Evolutionary conservation across 768 basidiomycete species (phyloP).

Genomic region (Naganishia onofrii): DNA sequence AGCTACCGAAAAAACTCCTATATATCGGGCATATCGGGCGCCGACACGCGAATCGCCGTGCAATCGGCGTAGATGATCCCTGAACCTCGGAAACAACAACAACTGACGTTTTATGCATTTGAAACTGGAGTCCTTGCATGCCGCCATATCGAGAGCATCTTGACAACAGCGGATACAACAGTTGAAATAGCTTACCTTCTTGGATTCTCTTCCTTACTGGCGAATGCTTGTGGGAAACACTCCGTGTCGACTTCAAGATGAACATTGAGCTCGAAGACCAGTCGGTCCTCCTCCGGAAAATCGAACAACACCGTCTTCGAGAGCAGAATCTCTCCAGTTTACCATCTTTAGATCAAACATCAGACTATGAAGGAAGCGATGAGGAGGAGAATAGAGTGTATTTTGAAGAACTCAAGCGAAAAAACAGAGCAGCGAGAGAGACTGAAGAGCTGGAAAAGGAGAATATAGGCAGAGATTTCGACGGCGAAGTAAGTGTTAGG

Average conservation of each 20-base stretch:
- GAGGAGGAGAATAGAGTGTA: slow-evolving; percentile 13
- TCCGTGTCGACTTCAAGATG: neutral
- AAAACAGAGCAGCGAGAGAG: slow-evolving; percentile 2
- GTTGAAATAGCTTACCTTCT: too few relatives aligned
- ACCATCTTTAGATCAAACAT: slow-evolving; percentile 18
- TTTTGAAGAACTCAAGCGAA: slow-evolving; percentile 4
- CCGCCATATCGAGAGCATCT: neutral
- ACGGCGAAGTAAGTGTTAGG: slow-evolving; percentile 10
- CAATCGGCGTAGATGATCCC: slow-evolving; percentile 6
- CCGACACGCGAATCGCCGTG: slow-evolving; percentile 13
- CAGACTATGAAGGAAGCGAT: slow-evolving; percentile 23
- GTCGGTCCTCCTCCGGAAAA: slow-evolving; percentile 22
- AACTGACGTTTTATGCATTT: neutral
- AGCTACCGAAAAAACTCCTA: neutral
- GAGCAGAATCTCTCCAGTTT: slow-evolving; percentile 21
- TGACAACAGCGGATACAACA: too few relatives aligned
- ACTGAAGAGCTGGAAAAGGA: slow-evolving; percentile 7
- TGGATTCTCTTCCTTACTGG: too few relatives aligned
- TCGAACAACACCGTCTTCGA: slow-evolving; percentile 21
- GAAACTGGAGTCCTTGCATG: too few relatives aligned
- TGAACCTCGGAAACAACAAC: slow-evolving; percentile 10
- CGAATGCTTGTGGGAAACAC: neutral
- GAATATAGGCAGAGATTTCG: neutral
- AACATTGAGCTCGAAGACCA: slow-evolving; percentile 27
- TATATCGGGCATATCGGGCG: too few relatives aligned